phyloP scores from a whole-genome alignment of 1,284 basidiomycete species.

The Moniliophthora roreri region DNA sequence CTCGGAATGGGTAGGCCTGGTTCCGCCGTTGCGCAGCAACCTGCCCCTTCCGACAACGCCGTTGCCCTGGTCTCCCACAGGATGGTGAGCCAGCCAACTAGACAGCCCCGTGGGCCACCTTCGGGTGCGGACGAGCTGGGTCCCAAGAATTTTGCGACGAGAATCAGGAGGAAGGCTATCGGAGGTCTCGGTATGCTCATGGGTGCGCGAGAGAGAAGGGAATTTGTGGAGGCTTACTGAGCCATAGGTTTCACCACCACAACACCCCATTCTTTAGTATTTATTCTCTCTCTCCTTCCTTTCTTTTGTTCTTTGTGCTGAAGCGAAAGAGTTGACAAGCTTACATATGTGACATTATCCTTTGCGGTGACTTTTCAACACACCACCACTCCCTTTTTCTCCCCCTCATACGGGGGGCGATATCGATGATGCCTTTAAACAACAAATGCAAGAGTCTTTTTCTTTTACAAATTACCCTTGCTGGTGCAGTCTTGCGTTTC shows the following conservation, averaged over 20 bases:
- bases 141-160: slow-evolving; percentile 86
- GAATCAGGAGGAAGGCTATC: slow-evolving; percentile 78
- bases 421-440: too few relatives aligned
- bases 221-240: slow-evolving; percentile 65
- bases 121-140: slow-evolving; percentile 83
- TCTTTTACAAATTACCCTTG: too few relatives aligned
- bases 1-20: slow-evolving; percentile 71
- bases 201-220: slow-evolving; percentile 72
- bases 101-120: slow-evolving; percentile 86
- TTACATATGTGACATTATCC: too few relatives aligned
- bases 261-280: not conserved
- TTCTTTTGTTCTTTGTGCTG: not conserved
- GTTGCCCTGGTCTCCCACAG: slow-evolving; percentile 42
- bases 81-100: slow-evolving; percentile 65
- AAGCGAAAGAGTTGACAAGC: not conserved
- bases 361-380: too few relatives aligned
- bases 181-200: slow-evolving; percentile 73
- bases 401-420: too few relatives aligned
- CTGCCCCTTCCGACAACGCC: slow-evolving; percentile 14
- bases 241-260: not conserved
- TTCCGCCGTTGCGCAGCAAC: slow-evolving; percentile 30
- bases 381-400: too few relatives aligned
- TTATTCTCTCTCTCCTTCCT: not conserved
- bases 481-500: too few relatives aligned
- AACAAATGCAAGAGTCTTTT: too few relatives aligned